Conservation (phyloP, 352 stramenopile species). For the Globisporangium echinulatum region DNA sequence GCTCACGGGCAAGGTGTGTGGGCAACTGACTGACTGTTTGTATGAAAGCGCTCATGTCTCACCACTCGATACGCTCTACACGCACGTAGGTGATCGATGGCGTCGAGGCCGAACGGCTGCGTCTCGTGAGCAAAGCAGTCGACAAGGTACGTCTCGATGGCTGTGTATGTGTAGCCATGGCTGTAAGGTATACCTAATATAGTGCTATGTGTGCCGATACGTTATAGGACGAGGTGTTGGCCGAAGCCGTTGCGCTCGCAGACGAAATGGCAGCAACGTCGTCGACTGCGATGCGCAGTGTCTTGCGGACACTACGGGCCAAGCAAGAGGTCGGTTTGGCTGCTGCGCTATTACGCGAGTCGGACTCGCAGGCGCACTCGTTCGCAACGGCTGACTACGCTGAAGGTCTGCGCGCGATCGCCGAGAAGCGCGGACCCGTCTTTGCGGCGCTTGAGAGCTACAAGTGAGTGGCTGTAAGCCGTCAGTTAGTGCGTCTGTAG, state of each 20-base stretch:
- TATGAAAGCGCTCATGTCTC: too few relatives aligned
- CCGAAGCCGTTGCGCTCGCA: conserved; percentile 48
- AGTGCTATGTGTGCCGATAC: too few relatives aligned
- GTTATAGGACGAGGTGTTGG: conserved; percentile 28
- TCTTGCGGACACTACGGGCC: conserved; percentile 59
- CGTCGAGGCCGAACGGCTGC: conserved; percentile 38
- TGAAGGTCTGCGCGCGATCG: conserved; percentile 73
- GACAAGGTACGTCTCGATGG: conserved; percentile 12
- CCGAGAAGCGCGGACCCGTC: conserved; percentile 43
- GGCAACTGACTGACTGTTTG: neutral
- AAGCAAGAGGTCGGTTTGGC: conserved; percentile 64
- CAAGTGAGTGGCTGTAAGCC: conserved; percentile 8
- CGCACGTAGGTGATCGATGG: conserved; percentile 46
- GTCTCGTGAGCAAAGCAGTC: conserved; percentile 47
- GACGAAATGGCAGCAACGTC: conserved; percentile 49
- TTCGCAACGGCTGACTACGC: conserved; percentile 76
- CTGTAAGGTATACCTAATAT: too few relatives aligned
- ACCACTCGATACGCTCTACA: too few relatives aligned
- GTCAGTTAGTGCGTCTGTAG: neutral
- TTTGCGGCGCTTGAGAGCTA: conserved; percentile 52
- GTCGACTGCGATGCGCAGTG: conserved; percentile 58
- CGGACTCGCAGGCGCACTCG: conserved; percentile 73
- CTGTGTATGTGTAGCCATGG: too few relatives aligned
- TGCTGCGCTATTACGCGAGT: conserved; percentile 57
- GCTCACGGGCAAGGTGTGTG: conserved; percentile 50